Conservation (phyloP, 163 green algal genomes). For the Chloromonas sp. region DNA sequence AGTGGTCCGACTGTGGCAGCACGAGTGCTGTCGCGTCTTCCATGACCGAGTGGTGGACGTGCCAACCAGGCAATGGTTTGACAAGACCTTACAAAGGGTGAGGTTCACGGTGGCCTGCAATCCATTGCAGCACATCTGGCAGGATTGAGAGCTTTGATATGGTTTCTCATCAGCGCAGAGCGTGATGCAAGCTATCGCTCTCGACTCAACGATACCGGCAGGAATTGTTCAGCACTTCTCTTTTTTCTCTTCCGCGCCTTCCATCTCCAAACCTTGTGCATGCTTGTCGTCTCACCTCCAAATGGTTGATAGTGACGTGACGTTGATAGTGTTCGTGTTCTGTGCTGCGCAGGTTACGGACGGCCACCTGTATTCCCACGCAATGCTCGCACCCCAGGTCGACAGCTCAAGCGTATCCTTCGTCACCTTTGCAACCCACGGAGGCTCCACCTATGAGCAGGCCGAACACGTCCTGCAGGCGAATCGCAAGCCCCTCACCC, state of each 20-base stretch:
- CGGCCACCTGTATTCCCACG: not conserved
- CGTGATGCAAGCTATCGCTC: too few relatives aligned
- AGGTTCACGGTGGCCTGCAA: not conserved
- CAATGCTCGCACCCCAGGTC: not conserved
- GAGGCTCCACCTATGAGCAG: conserved; percentile 25
- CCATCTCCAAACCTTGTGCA: too few relatives aligned
- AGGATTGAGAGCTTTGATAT: not conserved
- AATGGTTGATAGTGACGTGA: too few relatives aligned
- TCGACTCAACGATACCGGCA: too few relatives aligned
- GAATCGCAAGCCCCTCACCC: not conserved
- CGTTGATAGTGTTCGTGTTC: not conserved
- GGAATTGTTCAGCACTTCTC: too few relatives aligned
- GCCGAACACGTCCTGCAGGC: conserved; percentile 24
- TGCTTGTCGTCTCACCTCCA: too few relatives aligned
- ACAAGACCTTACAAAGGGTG: conserved; percentile 25
- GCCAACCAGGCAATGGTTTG: conserved; percentile 25
- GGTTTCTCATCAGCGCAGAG: too few relatives aligned
- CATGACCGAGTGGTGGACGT: conserved; percentile 31
- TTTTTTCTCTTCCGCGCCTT: too few relatives aligned
- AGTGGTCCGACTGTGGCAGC: conserved; percentile 33
- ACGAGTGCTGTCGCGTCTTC: conserved; percentile 32
- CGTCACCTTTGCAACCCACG: conserved; percentile 30
- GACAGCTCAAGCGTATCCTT: conserved; percentile 16
- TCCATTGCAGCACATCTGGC: not conserved
- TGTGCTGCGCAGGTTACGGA: not conserved